Conservation (phyloP, 768 basidiomycete species). For the Collybiopsis confluens region DNA sequence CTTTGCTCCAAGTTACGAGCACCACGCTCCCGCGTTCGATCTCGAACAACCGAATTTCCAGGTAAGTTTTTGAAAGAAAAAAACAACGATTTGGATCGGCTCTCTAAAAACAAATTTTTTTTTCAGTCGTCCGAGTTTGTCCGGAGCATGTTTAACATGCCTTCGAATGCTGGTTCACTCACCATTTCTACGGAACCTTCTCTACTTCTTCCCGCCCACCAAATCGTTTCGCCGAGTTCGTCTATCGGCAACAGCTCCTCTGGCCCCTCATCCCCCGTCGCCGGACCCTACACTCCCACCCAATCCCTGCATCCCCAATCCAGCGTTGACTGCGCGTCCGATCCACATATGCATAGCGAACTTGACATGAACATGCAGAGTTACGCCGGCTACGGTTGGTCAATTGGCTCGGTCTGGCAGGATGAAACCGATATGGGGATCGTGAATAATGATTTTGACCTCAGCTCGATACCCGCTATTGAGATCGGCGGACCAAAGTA, state of each 20-base stretch:
- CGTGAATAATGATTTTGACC: constrained; percentile 62
- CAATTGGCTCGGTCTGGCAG: constrained; percentile 26
- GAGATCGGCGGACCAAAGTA: constrained; percentile 52
- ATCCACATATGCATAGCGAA: constrained; percentile 22
- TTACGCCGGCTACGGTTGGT: constrained; percentile 29
- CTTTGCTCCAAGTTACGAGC: constrained; percentile 41
- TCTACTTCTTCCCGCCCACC: constrained; percentile 35
- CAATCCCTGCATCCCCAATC: constrained; percentile 25
- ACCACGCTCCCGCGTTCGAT: constrained; percentile 35
- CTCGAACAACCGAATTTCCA: constrained; percentile 43
- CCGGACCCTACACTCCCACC: constrained; percentile 48
- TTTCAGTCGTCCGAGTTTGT: constrained; percentile 46
- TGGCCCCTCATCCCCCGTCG: constrained; percentile 46
- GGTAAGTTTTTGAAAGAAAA: constrained; percentile 24
- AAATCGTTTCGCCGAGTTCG: constrained; percentile 48
- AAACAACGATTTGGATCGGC: too few relatives aligned
- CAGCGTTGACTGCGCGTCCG: constrained; percentile 19
- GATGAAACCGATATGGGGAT: constrained; percentile 29
- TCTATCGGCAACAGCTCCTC: constrained; percentile 43
- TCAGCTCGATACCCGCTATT: constrained; percentile 60
- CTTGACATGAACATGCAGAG: constrained; percentile 35
- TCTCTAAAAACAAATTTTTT: too few relatives aligned
- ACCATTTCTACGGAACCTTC: constrained; percentile 33
- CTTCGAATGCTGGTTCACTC: constrained; percentile 24
- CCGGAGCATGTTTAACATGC: constrained; percentile 39